Conservation (phyloP, 2,329 filamentous ascomycete species). For the Paracoccidioides lutzii region DNA sequence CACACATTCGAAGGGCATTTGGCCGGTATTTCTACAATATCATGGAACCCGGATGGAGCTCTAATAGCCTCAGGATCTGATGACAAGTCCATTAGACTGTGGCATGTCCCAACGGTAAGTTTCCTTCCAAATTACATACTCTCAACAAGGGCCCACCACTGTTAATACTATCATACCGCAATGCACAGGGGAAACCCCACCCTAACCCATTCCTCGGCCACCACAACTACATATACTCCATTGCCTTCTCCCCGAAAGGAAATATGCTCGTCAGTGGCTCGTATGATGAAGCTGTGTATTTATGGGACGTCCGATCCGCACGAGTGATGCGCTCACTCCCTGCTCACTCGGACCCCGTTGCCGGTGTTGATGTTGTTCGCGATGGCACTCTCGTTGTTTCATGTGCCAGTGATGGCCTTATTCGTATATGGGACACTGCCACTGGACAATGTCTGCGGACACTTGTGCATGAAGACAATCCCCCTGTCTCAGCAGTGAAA, state of each 20-base stretch:
- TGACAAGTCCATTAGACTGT: slow-evolving; percentile 89
- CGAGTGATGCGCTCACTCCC: slow-evolving; percentile 80
- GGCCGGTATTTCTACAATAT: slow-evolving; percentile 78
- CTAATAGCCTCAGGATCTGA: slow-evolving; percentile 85
- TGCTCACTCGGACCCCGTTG: slow-evolving; percentile 88
- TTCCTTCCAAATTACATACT: background rate
- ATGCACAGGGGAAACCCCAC: slow-evolving; percentile 40
- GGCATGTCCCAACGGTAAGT: slow-evolving; percentile 53
- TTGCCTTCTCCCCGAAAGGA: slow-evolving; percentile 94
- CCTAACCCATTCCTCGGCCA: slow-evolving; percentile 62
- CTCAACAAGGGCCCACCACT: background rate
- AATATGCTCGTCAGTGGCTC: slow-evolving; percentile 93
- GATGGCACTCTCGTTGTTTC: slow-evolving; percentile 88
- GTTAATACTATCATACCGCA: background rate
- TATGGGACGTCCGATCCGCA: slow-evolving; percentile 90
- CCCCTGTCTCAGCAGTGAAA: slow-evolving; percentile 72
- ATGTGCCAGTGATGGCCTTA: slow-evolving; percentile 81
- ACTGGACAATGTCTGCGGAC: slow-evolving; percentile 93
- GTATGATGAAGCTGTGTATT: slow-evolving; percentile 91
- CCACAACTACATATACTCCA: slow-evolving; percentile 88
- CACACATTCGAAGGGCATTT: slow-evolving; percentile 89
- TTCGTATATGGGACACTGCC: slow-evolving; percentile 89
- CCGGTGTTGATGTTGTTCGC: slow-evolving; percentile 80
- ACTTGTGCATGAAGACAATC: slow-evolving; percentile 91
- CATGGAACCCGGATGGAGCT: slow-evolving; percentile 85